A percentile compares a stretch with the other conserved stretches of the same genome.
Conservation (phyloP, 2,329 filamentous ascomycete genomes). For the Ophiocordyceps polyrhachis-furcata region DNA sequence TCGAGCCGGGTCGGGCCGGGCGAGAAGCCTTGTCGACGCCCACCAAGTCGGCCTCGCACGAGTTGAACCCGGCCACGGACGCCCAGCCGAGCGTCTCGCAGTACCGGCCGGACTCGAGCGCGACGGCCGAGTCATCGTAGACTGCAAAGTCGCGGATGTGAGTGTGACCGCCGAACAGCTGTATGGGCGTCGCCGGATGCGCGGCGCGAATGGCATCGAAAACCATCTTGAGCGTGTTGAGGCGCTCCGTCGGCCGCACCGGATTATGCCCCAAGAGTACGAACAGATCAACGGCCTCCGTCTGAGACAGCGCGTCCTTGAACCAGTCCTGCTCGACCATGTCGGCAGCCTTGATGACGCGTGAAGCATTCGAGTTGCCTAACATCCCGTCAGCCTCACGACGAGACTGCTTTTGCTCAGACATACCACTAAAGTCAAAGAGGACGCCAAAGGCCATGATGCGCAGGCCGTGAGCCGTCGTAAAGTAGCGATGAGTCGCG, state of each 20-base stretch:
- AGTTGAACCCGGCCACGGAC: constrained; percentile 40
- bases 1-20: constrained; percentile 18
- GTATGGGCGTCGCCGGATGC: constrained; percentile 38
- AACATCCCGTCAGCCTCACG: too few relatives aligned
- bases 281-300: constrained; percentile 42
- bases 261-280: constrained; percentile 47
- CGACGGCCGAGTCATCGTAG: constrained; percentile 42
- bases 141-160: constrained; percentile 48
- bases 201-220: constrained; percentile 38
- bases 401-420: not conserved
- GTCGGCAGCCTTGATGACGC: constrained; percentile 33
- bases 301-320: constrained; percentile 30
- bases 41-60: constrained; percentile 17
- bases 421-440: constrained; percentile 27
- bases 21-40: constrained; percentile 20
- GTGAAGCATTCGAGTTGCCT: constrained; percentile 42
- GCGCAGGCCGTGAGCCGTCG: constrained; percentile 20
- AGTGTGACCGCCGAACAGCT: constrained; percentile 46
- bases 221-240: constrained; percentile 25
- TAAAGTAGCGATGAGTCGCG: constrained; percentile 24
- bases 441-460: constrained; percentile 26
- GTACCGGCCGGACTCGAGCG: constrained; percentile 44
- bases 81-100: constrained; percentile 52
- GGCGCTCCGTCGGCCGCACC: constrained; percentile 22
- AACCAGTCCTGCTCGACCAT: constrained; percentile 42